Base-by-base conservation (phyloP, 345 rosid species). In the Aquilaria yunnanensis region DNA sequence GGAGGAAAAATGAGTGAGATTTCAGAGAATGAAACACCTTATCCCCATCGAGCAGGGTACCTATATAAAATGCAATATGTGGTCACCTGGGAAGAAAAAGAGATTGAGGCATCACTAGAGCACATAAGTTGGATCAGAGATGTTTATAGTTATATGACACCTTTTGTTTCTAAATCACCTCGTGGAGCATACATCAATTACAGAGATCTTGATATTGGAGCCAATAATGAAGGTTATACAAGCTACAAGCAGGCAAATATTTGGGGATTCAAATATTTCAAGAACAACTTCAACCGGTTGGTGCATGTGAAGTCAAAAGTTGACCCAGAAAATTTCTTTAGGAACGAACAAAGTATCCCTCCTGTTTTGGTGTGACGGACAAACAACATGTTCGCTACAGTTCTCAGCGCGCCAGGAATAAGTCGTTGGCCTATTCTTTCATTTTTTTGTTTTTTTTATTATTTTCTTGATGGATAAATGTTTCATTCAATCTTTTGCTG, bases 11-110 rank as follows among this genome's bases (percentile, higher is more conserved):
- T 23, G 23, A 23, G 23, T 23, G 23, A 23, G 23, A 23, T 23
- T 23, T 23, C 23, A 23, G 23, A 23, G 23, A 23, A 23, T 23
- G 23, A 23, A 23, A 23, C 23, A 23, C 23, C 23, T 23, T 23
- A 23, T 23, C 23, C 23, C 23, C 23, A 23, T 3, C 9, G 64
- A 45, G 64, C 64, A 23, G 64, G 64, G 13, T 48, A 61, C 14
- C 9, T 61, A 13, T 61, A 6, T 56, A 56, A 33, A 16, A 56
- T 56, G 13, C 59, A 56, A 8, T 56, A 56, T 56, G 59, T 2
- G 32, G 23, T 47, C 4, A 6, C 5, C 5, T 49, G 45, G 45
- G 30, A 0, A 50, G 54, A 48, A 48, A 14, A 50, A 9, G 55
- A n/a, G 32, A 6, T 10, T 12, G 5, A n/a, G 10, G 1, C 58